Base-by-base conservation (phyloP, 2,329 filamentous ascomycete species). In the Xylariaceae sp. region DNA sequence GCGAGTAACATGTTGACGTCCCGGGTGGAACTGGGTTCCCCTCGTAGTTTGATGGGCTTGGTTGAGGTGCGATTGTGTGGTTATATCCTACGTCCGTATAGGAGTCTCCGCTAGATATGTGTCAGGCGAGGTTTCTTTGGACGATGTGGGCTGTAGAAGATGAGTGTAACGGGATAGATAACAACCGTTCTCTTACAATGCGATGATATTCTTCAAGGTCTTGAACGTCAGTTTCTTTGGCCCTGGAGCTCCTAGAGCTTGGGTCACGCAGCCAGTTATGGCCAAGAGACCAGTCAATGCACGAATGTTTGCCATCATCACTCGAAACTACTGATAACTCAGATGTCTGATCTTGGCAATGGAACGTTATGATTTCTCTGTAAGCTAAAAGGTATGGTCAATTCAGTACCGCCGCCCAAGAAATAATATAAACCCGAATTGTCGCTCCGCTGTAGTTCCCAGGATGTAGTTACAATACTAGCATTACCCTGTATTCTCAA, bases 21-120 rank as follows among this genome's bases (percentile, higher is more conserved):
- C 53, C 53, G 2, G 53, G 53, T 19, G 50, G 49, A 4, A 43
- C 45, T 13, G 53, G 53, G 16, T 55, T 55, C 3, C 53, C 53
- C 18, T 55, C 53, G 14, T 55, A 55, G 33, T 55, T 55, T 1
- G 40, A 28, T 5, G 2, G 31, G 34, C 36, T 53, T 6, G 53
- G 53, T 13, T 55, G 53, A 22, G 50, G 42, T 3, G 46, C 47
- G n/a, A 40, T 34, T 10, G 38, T 7, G n/a, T 33, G 49, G 14
- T 49, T 48, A 16, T 55, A 55, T 1, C 53, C 47, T 16, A 54
- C 48, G 34, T 54, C 52, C 1, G 52, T 54, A 28, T 47, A 54
- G 16, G 52, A 54, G 42, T 54, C 52, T 9, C 52, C 52, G 40
- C 52, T 54, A 14, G n/a, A 16, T 38, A 12, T 6, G 9, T 14